Percentiles rank a stretch among this genome's conserved stretches.
These are phyloP conservation scores for Andrographis paniculata DNA, from an alignment of 305 asterid genomes.

Conservation along the genomic window DNA sequence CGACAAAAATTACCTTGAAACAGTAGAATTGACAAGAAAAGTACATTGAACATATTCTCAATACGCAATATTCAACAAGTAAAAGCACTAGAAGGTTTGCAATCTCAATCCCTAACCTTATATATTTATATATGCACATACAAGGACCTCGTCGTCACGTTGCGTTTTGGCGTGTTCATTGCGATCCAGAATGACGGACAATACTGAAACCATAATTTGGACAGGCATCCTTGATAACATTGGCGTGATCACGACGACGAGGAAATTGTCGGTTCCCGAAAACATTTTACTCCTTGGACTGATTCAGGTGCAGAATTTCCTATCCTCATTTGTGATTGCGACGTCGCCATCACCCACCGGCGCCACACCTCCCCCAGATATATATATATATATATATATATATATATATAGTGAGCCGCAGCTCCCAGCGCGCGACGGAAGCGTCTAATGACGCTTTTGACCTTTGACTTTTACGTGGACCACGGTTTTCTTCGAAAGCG, in stretches of 20 bases:
- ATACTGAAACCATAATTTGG: slow-evolving; percentile 10
- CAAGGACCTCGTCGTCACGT: slow-evolving; percentile 8
- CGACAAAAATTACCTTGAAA: slow-evolving; percentile 23
- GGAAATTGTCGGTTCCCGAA: slow-evolving; percentile 12
- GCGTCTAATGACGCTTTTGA: no score
- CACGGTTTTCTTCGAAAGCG: no score
- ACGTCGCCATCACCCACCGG: background rate
- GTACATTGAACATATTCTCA: slow-evolving; percentile 16
- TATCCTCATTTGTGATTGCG: slow-evolving; percentile 7
- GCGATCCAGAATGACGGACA: slow-evolving; percentile 18
- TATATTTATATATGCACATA: slow-evolving; percentile 2
- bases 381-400: no score
- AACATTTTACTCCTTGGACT: background rate
- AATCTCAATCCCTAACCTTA: slow-evolving; percentile 16
- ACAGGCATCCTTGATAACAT: slow-evolving; percentile 17
- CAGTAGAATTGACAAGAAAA: slow-evolving; percentile 27
- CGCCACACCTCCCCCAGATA: no score
- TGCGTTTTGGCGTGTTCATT: slow-evolving; percentile 24
- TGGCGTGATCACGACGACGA: slow-evolving; percentile 16
- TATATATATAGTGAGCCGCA: no score
- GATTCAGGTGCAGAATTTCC: background rate
- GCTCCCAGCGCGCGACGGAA: no score
- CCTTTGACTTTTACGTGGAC: no score
- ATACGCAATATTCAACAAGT: slow-evolving; percentile 2
- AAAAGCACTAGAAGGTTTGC: background rate